Conservation (phyloP, 768 basidiomycete genomes). For the Gymnopilus dilepis region DNA sequence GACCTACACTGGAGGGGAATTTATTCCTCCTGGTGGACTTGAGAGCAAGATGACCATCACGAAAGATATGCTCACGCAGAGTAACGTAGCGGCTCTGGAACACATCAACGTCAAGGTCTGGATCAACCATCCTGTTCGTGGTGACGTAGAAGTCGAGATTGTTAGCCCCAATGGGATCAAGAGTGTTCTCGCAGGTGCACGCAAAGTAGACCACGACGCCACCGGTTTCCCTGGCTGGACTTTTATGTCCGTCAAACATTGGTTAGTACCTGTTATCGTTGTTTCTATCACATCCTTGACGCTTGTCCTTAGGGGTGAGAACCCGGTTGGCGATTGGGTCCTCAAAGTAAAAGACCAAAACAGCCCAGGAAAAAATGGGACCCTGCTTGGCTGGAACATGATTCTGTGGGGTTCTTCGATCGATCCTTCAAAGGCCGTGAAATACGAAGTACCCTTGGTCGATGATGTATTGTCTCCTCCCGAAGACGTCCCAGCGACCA, state of each 20-base stretch:
- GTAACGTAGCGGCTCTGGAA: conserved; percentile 89
- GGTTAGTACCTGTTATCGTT: conserved; percentile 54
- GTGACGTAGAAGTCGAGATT: conserved; percentile 93
- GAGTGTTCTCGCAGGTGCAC: conserved; percentile 80
- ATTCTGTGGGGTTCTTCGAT: conserved; percentile 89
- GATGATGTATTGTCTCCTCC: conserved; percentile 54
- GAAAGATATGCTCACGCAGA: conserved; percentile 62
- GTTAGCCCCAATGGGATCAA: conserved; percentile 83
- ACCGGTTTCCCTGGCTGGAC: conserved; percentile 92
- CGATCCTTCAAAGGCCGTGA: conserved; percentile 68
- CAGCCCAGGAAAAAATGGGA: conserved; percentile 55
- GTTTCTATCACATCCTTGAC: conserved; percentile 22
- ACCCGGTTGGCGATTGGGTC: conserved; percentile 90
- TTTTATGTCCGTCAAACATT: conserved; percentile 99
- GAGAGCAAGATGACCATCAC: conserved; percentile 69
- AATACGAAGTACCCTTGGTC: conserved; percentile 62
- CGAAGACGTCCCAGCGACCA: conserved; percentile 36
- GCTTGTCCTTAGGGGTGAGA: conserved; percentile 75
- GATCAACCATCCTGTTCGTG: conserved; percentile 86
- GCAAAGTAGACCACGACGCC: conserved; percentile 64
- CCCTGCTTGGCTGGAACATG: conserved; percentile 91
- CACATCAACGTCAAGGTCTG: conserved; percentile 93
- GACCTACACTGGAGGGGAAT: conserved; percentile 64
- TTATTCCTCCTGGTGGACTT: conserved; percentile 71
- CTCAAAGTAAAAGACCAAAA: conserved; percentile 84